Evolutionary conservation across 192 early-diverging fungal genomes (phyloP).

Genomic region (Coemansia sp.): DNA sequence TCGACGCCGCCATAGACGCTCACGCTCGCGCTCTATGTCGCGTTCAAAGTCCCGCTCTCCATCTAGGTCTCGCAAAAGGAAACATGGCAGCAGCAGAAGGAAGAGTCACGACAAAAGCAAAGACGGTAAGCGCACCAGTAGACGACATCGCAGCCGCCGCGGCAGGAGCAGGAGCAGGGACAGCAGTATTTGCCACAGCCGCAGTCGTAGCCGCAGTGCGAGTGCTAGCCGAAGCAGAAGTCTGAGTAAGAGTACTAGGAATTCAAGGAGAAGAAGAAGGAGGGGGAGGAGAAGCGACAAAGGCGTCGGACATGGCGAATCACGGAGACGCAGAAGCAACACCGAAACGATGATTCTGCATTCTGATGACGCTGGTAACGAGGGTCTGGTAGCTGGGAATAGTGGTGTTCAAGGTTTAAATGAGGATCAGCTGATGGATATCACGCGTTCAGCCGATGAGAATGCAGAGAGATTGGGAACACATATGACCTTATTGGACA

Average conservation of each 20-base stretch:
- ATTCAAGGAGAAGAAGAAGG: slow-evolving; percentile 7
- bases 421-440: slow-evolving; percentile 14
- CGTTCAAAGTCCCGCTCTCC: slow-evolving; percentile 18
- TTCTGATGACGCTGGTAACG: background rate
- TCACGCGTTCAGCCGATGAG: background rate
- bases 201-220: slow-evolving; percentile 20
- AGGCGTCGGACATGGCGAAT: slow-evolving; percentile 1
- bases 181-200: slow-evolving; percentile 8
- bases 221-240: slow-evolving; percentile 18
- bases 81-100: slow-evolving; percentile 21
- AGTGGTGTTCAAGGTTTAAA: background rate
- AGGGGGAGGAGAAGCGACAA: slow-evolving; percentile 3
- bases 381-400: background rate
- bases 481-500: background rate
- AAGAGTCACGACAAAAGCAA: slow-evolving; percentile 2
- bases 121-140: slow-evolving; percentile 11
- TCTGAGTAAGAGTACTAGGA: slow-evolving; percentile 10
- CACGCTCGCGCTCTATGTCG: slow-evolving; percentile 24
- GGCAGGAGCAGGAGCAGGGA: slow-evolving; percentile 9
- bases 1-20: slow-evolving; percentile 6
- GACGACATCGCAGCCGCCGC: background rate
- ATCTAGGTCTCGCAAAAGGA: slow-evolving; percentile 11
- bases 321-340: background rate
- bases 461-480: background rate
- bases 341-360: background rate